Conservation (phyloP, 805 yeast species). For the Ogataea sp. region DNA sequence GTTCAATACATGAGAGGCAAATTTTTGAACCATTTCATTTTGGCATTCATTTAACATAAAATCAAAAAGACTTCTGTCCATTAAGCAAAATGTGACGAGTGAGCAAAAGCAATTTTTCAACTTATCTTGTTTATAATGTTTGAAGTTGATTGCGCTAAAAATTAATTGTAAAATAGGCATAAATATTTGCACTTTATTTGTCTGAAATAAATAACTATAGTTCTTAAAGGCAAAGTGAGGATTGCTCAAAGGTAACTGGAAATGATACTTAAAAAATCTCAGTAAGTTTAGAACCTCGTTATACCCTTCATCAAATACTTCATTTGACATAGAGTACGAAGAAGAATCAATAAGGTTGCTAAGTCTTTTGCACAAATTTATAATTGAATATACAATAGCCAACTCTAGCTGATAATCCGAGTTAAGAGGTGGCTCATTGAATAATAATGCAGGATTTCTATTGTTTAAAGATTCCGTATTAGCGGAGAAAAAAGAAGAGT, state of each 20-base stretch:
- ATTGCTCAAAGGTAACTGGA: conserved; percentile 15
- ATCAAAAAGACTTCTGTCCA: conserved; percentile 11
- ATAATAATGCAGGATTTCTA: too few species aligned
- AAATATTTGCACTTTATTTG: conserved; percentile 4
- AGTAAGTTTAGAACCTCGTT: not conserved
- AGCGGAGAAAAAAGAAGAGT: too few species aligned
- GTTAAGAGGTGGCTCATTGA: too few species aligned
- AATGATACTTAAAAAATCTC: conserved; percentile 18
- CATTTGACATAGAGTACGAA: not conserved
- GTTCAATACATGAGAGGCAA: conserved; percentile 6
- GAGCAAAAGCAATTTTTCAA: conserved; percentile 14
- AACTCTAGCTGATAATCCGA: conserved; percentile 12
- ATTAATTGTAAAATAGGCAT: conserved; percentile 9
- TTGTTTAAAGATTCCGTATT: too few species aligned
- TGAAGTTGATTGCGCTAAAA: conserved; percentile 7
- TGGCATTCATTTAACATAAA: conserved; percentile 5
- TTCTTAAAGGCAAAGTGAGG: conserved; percentile 18
- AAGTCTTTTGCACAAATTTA: conserved; percentile 10
- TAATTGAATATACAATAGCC: conserved; percentile 16
- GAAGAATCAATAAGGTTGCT: conserved; percentile 5
- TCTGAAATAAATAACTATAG: conserved; percentile 14
- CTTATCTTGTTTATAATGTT: conserved; percentile 10
- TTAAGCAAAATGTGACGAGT: conserved; percentile 14
- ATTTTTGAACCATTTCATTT: conserved; percentile 5
- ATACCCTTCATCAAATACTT: not conserved